Evolutionary conservation across 2,329 filamentous ascomycete genomes (phyloP), one percentile per base, ranked within the genome.

Genomic region (Tolypocladium endophyticum): DNA sequence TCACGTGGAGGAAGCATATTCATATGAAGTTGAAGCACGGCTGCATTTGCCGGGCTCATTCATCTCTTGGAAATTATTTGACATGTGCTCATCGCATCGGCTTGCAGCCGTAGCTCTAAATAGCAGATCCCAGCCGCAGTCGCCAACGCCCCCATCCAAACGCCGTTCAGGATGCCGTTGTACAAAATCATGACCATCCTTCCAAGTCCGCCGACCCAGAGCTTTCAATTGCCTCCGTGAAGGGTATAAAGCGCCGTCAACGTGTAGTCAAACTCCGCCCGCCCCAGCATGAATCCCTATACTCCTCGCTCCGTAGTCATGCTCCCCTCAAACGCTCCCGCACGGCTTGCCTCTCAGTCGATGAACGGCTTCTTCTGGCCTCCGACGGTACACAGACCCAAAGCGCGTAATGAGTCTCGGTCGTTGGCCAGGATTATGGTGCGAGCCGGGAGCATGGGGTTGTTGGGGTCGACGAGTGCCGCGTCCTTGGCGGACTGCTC

Each of bases 401-500:
- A 71, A n/a, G 84, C 81, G 45, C 79, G 77, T 59, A 87, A 73
- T 20, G 84, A 81, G 65, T 86, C 81, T 59, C 77, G 85, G 70
- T 97, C 92, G 62, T 83, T 87, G 6, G 90, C 86, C 57, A 89
- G 81, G 60, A 97, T 84, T 63, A 99, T 94, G 9, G 84, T 87
- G 63, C 87, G 86, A 1, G 92, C 87, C 0, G 94, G 92, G n/a
- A 97, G 76, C 87, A 95, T 92, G 0, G 92, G 94, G 62, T 95
- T 90, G 63, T 94, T 89, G 0, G 88, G 88, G 66, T 93, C 91
- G 62, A 97, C 87, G 62, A 89, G 86, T 20, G 90, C 88, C 2
- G 94, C 93, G 67, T 97, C 93, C 73, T 92, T 93, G 52, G 94
- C 94, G 0, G 94, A 90, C 74, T 96, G 91, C 71, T 97, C 92